These are phyloP conservation scores for Beauveria caledonica DNA, from an alignment of 2,329 filamentous ascomycete species.

Conservation along the genomic window DNA sequence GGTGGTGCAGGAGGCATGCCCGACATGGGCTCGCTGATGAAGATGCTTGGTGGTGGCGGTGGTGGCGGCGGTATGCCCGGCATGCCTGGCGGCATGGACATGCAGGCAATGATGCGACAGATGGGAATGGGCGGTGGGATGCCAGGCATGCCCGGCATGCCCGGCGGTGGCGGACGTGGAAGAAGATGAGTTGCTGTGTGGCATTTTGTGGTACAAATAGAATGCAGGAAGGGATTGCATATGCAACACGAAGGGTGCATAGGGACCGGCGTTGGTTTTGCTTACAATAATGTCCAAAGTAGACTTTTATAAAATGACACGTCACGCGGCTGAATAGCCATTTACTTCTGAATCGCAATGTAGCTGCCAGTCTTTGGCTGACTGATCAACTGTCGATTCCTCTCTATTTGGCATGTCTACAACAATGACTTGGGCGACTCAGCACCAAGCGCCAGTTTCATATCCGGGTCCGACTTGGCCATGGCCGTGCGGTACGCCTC, in stretches of 20 bases:
- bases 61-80: conserved; percentile 57
- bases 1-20: conserved; percentile 62
- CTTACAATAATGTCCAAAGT: conserved; percentile 1
- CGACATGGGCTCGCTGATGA: conserved; percentile 80
- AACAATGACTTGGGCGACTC: conserved; percentile 14
- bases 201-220: background rate
- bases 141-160: conserved; percentile 13
- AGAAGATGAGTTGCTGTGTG: conserved; percentile 3
- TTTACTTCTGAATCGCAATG: background rate
- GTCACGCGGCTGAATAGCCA: background rate
- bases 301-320: conserved; percentile 2
- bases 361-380: too few species aligned
- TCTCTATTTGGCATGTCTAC: background rate
- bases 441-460: conserved; percentile 26
- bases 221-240: background rate
- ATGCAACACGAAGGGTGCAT: conserved; percentile 8
- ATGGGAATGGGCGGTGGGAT: conserved; percentile 51
- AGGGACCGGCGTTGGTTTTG: conserved; percentile 10
- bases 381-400: background rate
- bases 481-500: conserved; percentile 40
- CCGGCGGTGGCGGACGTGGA: conserved; percentile 7
- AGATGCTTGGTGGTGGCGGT: conserved; percentile 69
- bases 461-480: conserved; percentile 39
- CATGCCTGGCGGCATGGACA: conserved; percentile 65
- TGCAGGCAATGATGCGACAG: conserved; percentile 73